Conservation (phyloP, 2,329 filamentous ascomycete genomes). For the Fusarium sp. region DNA sequence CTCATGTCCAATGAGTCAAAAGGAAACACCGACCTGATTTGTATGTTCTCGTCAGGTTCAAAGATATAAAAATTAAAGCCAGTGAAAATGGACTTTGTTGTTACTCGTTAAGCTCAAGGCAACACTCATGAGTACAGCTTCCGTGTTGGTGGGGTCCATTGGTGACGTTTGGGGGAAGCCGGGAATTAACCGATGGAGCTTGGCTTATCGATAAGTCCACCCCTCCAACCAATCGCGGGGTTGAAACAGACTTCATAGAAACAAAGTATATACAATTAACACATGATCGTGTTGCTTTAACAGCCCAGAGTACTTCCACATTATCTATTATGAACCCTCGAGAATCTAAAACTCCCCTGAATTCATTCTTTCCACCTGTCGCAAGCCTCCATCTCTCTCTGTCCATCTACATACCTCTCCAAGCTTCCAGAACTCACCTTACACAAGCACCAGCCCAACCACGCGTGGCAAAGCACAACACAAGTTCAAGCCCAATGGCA, state of each 20-base stretch:
- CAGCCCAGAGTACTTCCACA: accelerated
- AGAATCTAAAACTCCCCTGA: background rate
- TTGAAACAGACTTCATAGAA: slow-evolving; percentile 1
- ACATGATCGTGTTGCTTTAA: background rate
- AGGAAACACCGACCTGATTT: background rate
- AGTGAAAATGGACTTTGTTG: slow-evolving; percentile 12
- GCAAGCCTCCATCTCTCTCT: background rate
- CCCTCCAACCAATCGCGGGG: slow-evolving; percentile 32
- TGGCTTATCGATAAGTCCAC: slow-evolving; percentile 27
- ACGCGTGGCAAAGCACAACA: slow-evolving; percentile 4
- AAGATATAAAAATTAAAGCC: background rate
- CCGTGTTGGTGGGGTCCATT: slow-evolving; percentile 26
- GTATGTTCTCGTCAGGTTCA: background rate
- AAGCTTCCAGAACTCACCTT: background rate
- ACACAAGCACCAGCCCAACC: slow-evolving; percentile 2
- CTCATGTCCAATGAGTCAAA: slow-evolving; percentile 16
- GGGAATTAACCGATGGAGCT: slow-evolving; percentile 32
- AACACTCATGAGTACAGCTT: slow-evolving; percentile 39
- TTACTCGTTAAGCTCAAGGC: slow-evolving; percentile 32
- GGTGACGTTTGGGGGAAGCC: slow-evolving; percentile 34
- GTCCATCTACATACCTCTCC: background rate
- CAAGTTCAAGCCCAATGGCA: background rate
- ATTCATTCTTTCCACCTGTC: background rate
- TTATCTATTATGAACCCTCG: accelerated
- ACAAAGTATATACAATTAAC: background rate